A percentile compares a stretch with the other conserved stretches of the same genome.
phyloP scores from a whole-genome alignment of 495 filamentous ascomycete genomes.

The Aspergillus olivimuriae region DNA sequence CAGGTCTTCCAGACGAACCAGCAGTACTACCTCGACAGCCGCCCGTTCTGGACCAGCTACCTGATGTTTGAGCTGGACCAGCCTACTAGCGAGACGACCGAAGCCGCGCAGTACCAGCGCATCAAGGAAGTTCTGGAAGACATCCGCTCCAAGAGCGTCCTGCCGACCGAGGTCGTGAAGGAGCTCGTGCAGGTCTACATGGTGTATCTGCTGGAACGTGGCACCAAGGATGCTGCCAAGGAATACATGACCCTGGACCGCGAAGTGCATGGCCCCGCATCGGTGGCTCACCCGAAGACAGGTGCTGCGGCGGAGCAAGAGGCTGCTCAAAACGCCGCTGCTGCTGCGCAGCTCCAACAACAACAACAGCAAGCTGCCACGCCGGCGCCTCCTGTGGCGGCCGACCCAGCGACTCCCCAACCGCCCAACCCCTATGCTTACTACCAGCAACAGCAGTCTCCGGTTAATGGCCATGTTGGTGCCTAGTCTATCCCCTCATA shows the following conservation, averaged over 20 bases:
- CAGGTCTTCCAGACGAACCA: slow-evolving; percentile 77
- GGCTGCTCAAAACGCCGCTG: slow-evolving; percentile 9
- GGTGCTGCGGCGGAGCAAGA: slow-evolving; percentile 19
- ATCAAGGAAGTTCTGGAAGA: slow-evolving; percentile 79
- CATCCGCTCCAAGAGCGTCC: slow-evolving; percentile 66
- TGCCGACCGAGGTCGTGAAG: slow-evolving; percentile 60
- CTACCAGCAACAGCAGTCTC: slow-evolving; percentile 34
- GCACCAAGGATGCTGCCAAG: slow-evolving; percentile 76
- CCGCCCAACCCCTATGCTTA: slow-evolving; percentile 29
- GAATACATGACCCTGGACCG: slow-evolving; percentile 79
- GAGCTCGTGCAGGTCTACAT: slow-evolving; percentile 78
- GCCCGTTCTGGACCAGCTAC: slow-evolving; percentile 89
- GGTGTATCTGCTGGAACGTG: slow-evolving; percentile 76
- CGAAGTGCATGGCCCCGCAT: slow-evolving; percentile 67
- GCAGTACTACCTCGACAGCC: slow-evolving; percentile 79
- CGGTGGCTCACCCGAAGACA: slow-evolving; percentile 30
- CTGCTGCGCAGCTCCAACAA: not conserved
- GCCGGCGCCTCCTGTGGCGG: slow-evolving; percentile 13
- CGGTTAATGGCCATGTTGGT: slow-evolving; percentile 26
- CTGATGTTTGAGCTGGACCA: slow-evolving; percentile 87
- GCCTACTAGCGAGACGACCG: slow-evolving; percentile 60
- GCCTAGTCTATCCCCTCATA: slow-evolving; percentile 2
- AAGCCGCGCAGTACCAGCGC: slow-evolving; percentile 59
- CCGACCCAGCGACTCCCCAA: slow-evolving; percentile 19
- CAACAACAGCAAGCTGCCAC: slow-evolving; percentile 5